Percentiles rank a stretch among this genome's conserved stretches.
These are phyloP conservation scores for Naganishia onofrii DNA, from an alignment of 768 basidiomycete genomes.

Conservation along the genomic window DNA sequence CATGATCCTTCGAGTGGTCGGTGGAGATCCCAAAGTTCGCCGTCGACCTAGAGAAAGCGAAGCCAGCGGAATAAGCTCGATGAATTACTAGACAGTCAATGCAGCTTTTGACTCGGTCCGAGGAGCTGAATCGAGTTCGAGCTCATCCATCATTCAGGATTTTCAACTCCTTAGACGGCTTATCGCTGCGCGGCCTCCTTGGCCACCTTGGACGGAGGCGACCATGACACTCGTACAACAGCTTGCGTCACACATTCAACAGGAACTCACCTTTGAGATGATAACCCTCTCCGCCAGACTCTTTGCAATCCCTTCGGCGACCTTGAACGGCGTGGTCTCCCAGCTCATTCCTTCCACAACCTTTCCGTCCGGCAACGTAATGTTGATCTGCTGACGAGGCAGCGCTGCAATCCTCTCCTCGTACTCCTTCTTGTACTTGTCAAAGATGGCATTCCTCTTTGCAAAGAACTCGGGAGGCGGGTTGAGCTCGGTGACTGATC, in stretches of 20 bases:
- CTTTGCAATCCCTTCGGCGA: slow-evolving; percentile 84
- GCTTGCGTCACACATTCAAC: slow-evolving; percentile 51
- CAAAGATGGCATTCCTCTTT: slow-evolving; percentile 84
- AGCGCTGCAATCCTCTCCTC: slow-evolving; percentile 71
- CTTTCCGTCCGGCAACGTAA: slow-evolving; percentile 84
- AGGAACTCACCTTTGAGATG: slow-evolving; percentile 68
- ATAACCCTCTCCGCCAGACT: slow-evolving; percentile 82
- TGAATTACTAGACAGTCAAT: too few species aligned
- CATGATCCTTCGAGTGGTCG: slow-evolving; percentile 84
- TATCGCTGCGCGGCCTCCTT: too few species aligned
- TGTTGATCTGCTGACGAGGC: slow-evolving; percentile 74
- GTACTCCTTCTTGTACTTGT: slow-evolving; percentile 77
- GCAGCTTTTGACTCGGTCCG: too few species aligned
- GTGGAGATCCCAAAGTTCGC: slow-evolving; percentile 87
- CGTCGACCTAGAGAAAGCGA: slow-evolving; percentile 65
- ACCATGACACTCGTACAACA: background rate
- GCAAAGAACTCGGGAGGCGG: slow-evolving; percentile 84
- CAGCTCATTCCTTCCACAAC: slow-evolving; percentile 80
- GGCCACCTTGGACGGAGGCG: too few species aligned
- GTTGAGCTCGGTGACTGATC: slow-evolving; percentile 29
- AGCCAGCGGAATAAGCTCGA: too few species aligned
- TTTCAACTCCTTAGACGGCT: too few species aligned
- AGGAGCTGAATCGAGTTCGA: too few species aligned
- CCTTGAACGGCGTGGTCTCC: slow-evolving; percentile 89
- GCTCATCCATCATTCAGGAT: too few species aligned